Evolutionary conservation across 2,329 filamentous ascomycete species (phyloP).

Genomic region (Ceratocystiopsis sp.): DNA sequence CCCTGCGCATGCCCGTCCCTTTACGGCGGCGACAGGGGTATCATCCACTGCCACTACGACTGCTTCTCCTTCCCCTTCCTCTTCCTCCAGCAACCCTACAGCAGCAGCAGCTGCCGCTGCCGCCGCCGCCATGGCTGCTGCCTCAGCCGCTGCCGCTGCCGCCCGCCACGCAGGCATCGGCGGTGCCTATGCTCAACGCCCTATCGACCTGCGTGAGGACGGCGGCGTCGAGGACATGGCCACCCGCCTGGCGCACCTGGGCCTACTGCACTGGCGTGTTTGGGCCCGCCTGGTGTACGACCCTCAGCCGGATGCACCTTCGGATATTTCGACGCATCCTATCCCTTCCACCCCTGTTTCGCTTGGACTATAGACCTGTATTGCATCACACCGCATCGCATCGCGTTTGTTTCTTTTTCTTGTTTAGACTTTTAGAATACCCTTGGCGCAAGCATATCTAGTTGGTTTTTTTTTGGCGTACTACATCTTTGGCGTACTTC

Average conservation of each 20-base stretch:
- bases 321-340: conserved; percentile 1
- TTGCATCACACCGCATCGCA: too few relatives aligned
- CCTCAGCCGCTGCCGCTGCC: conserved; percentile 1
- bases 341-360: too few relatives aligned
- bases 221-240: conserved; percentile 49
- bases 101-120: conserved; percentile 8
- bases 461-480: background rate
- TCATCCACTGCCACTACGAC: conserved; percentile 16
- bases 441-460: background rate
- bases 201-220: conserved; percentile 24
- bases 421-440: background rate
- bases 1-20: conserved; percentile 15
- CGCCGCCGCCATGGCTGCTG: conserved; percentile 17
- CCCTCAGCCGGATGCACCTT: background rate
- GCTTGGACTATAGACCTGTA: background rate
- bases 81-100: background rate
- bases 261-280: conserved; percentile 76
- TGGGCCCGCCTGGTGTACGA: conserved; percentile 63
- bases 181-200: too few relatives aligned
- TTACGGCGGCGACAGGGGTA: conserved; percentile 10
- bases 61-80: conserved; percentile 7
- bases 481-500: too few relatives aligned
- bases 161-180: background rate
- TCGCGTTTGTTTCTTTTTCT: background rate
- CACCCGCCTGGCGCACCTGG: conserved; percentile 64